Evolutionary conservation across 129 eudicot species (phyloP), one percentile per base, ranked within the genome.

Genomic region (Cynara cardunculus): DNA sequence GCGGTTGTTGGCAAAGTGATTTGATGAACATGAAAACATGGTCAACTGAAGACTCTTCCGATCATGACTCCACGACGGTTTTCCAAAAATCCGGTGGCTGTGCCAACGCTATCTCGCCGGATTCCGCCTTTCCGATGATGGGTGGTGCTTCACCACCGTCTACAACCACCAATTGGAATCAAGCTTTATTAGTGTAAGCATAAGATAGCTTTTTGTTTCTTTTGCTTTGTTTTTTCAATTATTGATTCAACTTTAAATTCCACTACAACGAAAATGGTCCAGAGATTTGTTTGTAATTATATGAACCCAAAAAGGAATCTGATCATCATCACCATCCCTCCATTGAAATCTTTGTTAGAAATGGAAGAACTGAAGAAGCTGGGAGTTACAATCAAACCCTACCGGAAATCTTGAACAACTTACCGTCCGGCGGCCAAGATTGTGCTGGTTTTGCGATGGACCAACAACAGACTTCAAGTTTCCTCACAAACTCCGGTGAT

Each of bases 141-240:
- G 71, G 71, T 69, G n/a, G n/a, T n/a, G n/a, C 39, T 34, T 82
- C 77, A 4, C 25, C 85, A 70, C 81, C 79, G 31, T 34, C 82
- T 78, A 78, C 86, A 30, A 78, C 71, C 31, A 82, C 86, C 73
- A 77, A 30, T 72, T 83, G 86, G 82, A 78, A 83, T 78, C 86
- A 77, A 77, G 41, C 86, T 83, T 77, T 83, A 83, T 64, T 83
- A 74, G 67, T 77, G 86, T 83, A 83, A 83, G 86, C 77, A 78
- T 83, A 83, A 39, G 73, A 80, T 22, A 30, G 32, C 82, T 32
- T 81, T 83, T 83, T 71, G 67, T 71, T 27, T 82, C 12, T 77
- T 77, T 83, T 25, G 65, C 79, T 83, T 83, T 72, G 82, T 83
- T 71, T 80, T 72, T 62, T 37, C 86, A 83, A 83, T 83, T 72